Base-by-base conservation (phyloP, 1,139 yeast species). In the Lodderomyces parapsilosis region DNA sequence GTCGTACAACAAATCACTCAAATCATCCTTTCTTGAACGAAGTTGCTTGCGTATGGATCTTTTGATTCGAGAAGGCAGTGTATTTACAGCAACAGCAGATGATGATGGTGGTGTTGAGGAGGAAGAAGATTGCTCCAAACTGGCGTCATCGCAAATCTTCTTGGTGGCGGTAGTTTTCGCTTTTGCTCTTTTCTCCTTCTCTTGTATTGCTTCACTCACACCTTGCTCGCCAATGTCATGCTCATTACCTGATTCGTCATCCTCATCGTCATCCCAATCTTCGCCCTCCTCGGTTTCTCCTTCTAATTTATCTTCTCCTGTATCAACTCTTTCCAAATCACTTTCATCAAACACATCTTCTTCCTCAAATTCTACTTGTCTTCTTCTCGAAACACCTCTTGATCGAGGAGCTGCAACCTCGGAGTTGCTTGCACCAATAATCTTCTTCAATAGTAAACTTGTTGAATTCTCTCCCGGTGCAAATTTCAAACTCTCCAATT, bases 291-390 rank as follows among this genome's bases (percentile, higher is more conserved):
- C 41, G 5, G 31, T 23, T 28, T 38, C 30, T 3, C 13, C 41
- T 15, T 11, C 30, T 13, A 28, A 34, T 17, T 38, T 33, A 9
- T 31, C 41, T 10, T 38, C 36, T 6, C 20, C 25, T 2, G 20
- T 33, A n/a, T 18, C 13, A 31, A 34, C 39, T 27, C 42, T 52
- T 18, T 51, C 56, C 38, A 57, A 49, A 39, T 51, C 57, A 39
- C 55, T 53, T 39, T 53, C 61, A 40, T 49, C 58, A 43, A 49
- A 46, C 8, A 51, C 49, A 8, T 49, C 55, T 40, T 50, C 56
- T 7, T 49, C 50, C 5, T 46, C 52, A 14, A 39, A 42, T n/a
- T 35, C 40, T 23, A 20, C 37, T 23, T 40, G 44, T 15, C 34
- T 33, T n/a, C 27, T 33, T 11, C 32, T 30, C 15, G 33, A 22